Evolutionary conservation across 2,329 filamentous ascomycete species (phyloP).

Genomic region (Fusarium guadeloupense): DNA sequence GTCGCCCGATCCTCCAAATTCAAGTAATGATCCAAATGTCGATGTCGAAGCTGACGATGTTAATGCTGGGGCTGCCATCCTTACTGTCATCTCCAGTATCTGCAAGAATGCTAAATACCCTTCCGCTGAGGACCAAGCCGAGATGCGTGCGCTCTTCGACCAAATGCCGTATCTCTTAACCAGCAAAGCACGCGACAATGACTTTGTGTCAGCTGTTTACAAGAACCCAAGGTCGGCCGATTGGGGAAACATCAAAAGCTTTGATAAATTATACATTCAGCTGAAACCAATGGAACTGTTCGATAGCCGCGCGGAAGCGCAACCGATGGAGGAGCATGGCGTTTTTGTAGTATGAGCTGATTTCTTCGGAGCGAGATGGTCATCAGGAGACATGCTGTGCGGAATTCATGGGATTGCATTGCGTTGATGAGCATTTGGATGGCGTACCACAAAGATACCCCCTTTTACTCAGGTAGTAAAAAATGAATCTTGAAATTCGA

Average conservation of each 20-base stretch:
- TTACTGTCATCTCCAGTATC: constrained; percentile 4
- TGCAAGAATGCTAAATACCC: constrained; percentile 1
- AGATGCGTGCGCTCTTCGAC: constrained; percentile 1
- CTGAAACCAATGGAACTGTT: constrained; percentile 11
- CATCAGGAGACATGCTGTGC: background rate
- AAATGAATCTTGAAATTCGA: constrained; percentile 25
- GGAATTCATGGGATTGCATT: constrained; percentile 5
- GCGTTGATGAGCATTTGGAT: constrained; percentile 26
- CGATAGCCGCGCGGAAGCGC: constrained; percentile 1
- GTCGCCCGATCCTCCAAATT: background rate
- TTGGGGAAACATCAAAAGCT: constrained; percentile 22
- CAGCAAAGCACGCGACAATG: background rate
- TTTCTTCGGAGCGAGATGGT: background rate
- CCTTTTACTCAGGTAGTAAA: constrained; percentile 20
- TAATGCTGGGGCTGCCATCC: background rate
- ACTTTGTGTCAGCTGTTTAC: constrained; percentile 16
- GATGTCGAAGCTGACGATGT: background rate
- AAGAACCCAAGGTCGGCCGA: background rate
- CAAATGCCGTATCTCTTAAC: constrained; percentile 25
- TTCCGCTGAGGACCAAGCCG: background rate
- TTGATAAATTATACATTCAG: constrained; percentile 9
- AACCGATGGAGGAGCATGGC: constrained; percentile 5
- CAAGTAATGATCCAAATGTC: too few species aligned
- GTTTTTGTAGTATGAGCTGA: constrained; percentile 18
- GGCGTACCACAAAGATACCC: constrained; percentile 27